These are phyloP conservation scores for Rhodotorula babjevae DNA, from an alignment of 768 basidiomycete genomes.

Conservation along the genomic window DNA sequence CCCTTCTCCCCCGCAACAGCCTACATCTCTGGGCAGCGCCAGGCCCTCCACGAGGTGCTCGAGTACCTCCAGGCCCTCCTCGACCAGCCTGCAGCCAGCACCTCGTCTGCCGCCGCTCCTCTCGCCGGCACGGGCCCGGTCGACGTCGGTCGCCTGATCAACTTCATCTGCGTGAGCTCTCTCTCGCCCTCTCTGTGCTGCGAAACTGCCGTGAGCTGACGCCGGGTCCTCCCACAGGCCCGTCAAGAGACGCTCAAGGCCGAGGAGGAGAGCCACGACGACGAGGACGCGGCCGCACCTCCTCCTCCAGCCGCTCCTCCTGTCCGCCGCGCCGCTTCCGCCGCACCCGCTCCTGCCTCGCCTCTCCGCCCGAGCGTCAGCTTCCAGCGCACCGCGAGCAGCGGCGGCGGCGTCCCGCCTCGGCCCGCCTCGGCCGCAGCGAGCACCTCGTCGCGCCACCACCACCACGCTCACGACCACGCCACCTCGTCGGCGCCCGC, in stretches of 20 bases:
- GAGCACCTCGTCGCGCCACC: neutral
- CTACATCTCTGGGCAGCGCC: constrained; percentile 33
- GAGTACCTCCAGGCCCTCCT: constrained; percentile 36
- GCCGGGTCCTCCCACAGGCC: constrained; percentile 3
- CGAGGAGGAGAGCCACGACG: constrained; percentile 35
- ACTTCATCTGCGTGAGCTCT: constrained; percentile 33
- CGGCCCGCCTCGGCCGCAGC: constrained; percentile 23
- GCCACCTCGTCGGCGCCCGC: constrained; percentile 18
- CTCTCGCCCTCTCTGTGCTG: neutral
- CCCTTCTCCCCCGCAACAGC: constrained; percentile 1
- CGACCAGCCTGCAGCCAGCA: constrained; percentile 24
- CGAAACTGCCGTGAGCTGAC: neutral
- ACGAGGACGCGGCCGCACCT: constrained; percentile 5
- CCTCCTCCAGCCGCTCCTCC: neutral
- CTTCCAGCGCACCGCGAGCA: neutral
- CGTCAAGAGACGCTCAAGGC: constrained; percentile 35
- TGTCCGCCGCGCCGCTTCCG: constrained; percentile 15
- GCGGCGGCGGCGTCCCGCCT: neutral
- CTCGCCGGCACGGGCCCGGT: neutral
- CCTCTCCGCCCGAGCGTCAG: constrained; percentile 13
- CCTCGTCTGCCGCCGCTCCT: neutral
- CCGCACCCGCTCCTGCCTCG: constrained; percentile 16
- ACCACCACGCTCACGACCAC: neutral
- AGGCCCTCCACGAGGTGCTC: constrained; percentile 38
- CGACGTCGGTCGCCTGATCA: constrained; percentile 29